A percentile compares a stretch with the other conserved stretches of the same genome.
These are phyloP conservation scores for Diatrype stigma DNA, from an alignment of 2,329 filamentous ascomycete genomes.

Conservation along the genomic window DNA sequence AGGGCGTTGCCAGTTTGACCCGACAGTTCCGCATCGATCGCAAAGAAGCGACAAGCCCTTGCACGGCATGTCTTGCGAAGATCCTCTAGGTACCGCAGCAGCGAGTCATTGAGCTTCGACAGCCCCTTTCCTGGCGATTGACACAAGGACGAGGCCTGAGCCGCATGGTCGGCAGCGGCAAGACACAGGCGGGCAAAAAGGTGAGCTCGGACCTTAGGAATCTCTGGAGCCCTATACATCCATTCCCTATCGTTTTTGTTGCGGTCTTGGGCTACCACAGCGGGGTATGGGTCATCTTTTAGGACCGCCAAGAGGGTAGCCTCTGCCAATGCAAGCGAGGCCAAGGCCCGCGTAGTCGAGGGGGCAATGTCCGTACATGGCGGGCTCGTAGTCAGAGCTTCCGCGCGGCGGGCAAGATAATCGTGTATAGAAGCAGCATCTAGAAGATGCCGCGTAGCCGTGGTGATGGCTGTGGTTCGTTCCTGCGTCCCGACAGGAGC, in stretches of 20 bases:
- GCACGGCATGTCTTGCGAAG: slow-evolving; percentile 71
- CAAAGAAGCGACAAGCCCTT: slow-evolving; percentile 86
- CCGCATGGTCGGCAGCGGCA: slow-evolving; percentile 82
- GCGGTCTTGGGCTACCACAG: slow-evolving; percentile 72
- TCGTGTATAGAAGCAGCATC: slow-evolving; percentile 75
- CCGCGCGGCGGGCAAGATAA: slow-evolving; percentile 59
- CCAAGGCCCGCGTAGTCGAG: slow-evolving; percentile 50
- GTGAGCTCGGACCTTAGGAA: slow-evolving; percentile 83
- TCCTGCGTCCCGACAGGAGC: slow-evolving; percentile 61
- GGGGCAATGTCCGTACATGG: slow-evolving; percentile 53
- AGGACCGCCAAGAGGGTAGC: slow-evolving; percentile 85
- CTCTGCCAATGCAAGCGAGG: slow-evolving; percentile 73
- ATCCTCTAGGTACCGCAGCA: slow-evolving; percentile 72
- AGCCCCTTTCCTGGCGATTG: slow-evolving; percentile 33
- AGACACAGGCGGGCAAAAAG: slow-evolving; percentile 85
- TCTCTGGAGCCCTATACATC: slow-evolving; percentile 90
- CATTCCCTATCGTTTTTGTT: slow-evolving; percentile 85
- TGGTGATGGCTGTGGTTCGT: slow-evolving; percentile 64
- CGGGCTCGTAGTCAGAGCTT: slow-evolving; percentile 34
- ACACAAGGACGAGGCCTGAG: slow-evolving; percentile 58
- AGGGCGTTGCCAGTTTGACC: slow-evolving; percentile 81
- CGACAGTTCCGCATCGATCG: slow-evolving; percentile 78
- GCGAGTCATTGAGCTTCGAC: slow-evolving; percentile 57
- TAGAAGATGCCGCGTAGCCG: slow-evolving; percentile 73
- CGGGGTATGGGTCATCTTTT: slow-evolving; percentile 92